Evolutionary conservation across 352 stramenopile genomes (phyloP), one percentile per base, ranked within the genome.

Genomic region (Phytopythium aichiense): DNA sequence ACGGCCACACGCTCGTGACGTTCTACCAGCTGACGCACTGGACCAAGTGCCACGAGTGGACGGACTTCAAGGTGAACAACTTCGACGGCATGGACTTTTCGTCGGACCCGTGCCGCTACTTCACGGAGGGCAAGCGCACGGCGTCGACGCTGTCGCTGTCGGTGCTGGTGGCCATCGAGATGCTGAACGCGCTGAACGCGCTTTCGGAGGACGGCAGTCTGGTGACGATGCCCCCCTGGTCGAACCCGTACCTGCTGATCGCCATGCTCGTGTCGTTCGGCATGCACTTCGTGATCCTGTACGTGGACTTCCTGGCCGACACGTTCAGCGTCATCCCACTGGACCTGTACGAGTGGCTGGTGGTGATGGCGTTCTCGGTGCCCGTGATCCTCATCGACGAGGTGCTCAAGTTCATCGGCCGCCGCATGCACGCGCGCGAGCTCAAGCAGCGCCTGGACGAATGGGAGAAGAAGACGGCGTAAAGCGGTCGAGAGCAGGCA

Each of bases 161-260:
- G 38, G 92, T 98, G 35, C 68, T 98, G 58, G 94, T 98, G 31
- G 85, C 90, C 2, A 98, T 98, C 60, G 94, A 98, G 74, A 98
- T 98, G 94, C 92, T 98, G 66, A 98, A 98, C 66, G 91, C 91
- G 11, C 64, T 98, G 49, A 98, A 98, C 79, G 94, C 94, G 48
- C 81, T 97, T 6, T 97, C 91, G 60, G 89, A 97, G 61, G 92
- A 98, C 66, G 87, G 88, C 58, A 96, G 83, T 71, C 69, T 98
- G 35, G 33, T 98, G 13, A 94, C 83, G 12, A 96, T 98, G 85
- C 92, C 92, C 22, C 93, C 94, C 49, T 98, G 91, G 91, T 84
- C 77, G 38, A 98, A 98, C 74, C 89, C 90, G 64, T 98, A 97
- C 79, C 72, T 98, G 60, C 72, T 98, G 40, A 77, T 97, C 56